Base-by-base conservation (phyloP, 164 flowering plant species). In the Vitis cinerea region DNA sequence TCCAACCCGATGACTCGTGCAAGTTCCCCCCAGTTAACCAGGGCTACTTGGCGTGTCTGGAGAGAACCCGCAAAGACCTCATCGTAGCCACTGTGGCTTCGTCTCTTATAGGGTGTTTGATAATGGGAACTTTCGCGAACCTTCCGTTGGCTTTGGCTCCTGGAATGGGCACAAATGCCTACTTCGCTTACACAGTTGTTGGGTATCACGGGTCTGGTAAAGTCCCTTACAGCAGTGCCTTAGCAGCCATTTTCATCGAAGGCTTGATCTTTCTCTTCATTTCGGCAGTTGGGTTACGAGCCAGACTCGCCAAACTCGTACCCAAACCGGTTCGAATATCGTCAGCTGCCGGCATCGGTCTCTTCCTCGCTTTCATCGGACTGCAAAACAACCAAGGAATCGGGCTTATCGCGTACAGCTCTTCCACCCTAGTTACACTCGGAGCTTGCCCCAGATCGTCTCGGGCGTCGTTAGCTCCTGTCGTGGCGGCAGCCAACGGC, bases 141-240 rank as follows among this genome's bases (percentile, higher is more conserved):
- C 83, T 94, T 0, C 98, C 98, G 0, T 67, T 94, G 10, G 97
- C 86, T 0, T 64, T 94, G 16, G 98, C 98, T 10, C 97, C 98
- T 3, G 98, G 97, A 0, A 94, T 90, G 98, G 98, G 98, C 1
- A 73, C 96, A 9, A 94, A 92, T 76, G 96, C 97, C 6, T 94
- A 94, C 57, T 92, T 94, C 73, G 89, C 98, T 0, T 94, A 94
- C 80, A 87, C 94, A 0, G 94, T 92, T 30, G 98, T 94, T n/a
- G 97, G 97, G 3, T 92, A 81, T 68, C 98, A 94, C 75, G 98
- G 98, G 50, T 86, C 96, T 15, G 98, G 97, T 2, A 79, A 59
- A 67, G 63, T 90, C 5, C 48, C 94, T 0, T 94, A 90, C 73
- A 57, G 68, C 56, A 85, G 77, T 56, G 98, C 96, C 2, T 69